Evolutionary conservation across 495 filamentous ascomycete species (phyloP).

Genomic region (Xylaria flabelliformis): DNA sequence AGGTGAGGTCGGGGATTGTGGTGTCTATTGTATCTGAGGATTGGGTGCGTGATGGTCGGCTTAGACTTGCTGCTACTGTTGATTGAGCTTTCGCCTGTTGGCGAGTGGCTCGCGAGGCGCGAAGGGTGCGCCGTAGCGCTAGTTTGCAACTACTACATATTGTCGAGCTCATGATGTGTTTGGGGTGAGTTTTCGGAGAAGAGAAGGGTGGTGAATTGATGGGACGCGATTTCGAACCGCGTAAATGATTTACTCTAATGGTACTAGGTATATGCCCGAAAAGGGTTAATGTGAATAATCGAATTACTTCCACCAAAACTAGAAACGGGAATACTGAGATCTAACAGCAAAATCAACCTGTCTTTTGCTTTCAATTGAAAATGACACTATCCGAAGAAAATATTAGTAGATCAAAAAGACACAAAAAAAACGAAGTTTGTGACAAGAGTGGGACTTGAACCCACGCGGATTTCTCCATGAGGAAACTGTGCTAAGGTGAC

Average conservation of each 20-base stretch:
- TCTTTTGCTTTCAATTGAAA: neutral
- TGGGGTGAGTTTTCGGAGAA: slow-evolving; percentile 16
- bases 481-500: slow-evolving; percentile 36
- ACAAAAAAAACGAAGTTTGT: slow-evolving; percentile 6
- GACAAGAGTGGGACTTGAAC: slow-evolving; percentile 52
- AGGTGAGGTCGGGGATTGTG: slow-evolving; percentile 5
- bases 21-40: slow-evolving; percentile 19
- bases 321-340: neutral
- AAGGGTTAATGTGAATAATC: neutral
- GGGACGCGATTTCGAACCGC: neutral
- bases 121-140: slow-evolving; percentile 29
- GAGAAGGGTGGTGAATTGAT: neutral
- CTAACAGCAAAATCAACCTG: no score
- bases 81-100: slow-evolving; percentile 1
- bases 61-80: slow-evolving; percentile 23
- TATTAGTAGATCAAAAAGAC: neutral
- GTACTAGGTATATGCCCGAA: neutral
- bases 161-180: slow-evolving; percentile 35
- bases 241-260: neutral
- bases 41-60: slow-evolving; percentile 27
- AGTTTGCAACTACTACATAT: slow-evolving; percentile 34
- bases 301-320: neutral
- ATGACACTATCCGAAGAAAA: neutral
- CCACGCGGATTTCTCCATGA: slow-evolving; percentile 49
- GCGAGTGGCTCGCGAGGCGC: slow-evolving; percentile 10